Evolutionary conservation across 805 yeast genomes (phyloP).

Genomic region (Ogataea allantospora): DNA sequence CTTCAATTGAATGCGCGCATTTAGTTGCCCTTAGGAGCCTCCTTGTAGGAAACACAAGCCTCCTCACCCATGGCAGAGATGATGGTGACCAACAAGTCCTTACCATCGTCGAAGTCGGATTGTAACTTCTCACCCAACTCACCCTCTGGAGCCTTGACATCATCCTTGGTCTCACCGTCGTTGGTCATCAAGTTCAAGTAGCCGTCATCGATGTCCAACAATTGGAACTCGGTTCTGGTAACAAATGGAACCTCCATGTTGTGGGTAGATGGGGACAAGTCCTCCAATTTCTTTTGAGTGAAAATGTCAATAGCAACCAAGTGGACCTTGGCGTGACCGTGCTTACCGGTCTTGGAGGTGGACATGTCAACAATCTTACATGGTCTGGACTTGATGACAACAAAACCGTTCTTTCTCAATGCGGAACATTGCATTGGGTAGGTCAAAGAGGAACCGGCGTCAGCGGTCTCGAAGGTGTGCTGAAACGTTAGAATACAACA

Average conservation of each 20-base stretch:
- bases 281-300: constrained; percentile 99
- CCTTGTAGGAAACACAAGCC: constrained; percentile 98
- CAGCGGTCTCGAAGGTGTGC: constrained; percentile 97
- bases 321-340: constrained; percentile 99
- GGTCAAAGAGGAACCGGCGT: constrained; percentile 98
- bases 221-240: constrained; percentile 92
- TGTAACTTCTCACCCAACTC: constrained; percentile 93
- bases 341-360: constrained; percentile 99
- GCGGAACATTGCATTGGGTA: constrained; percentile 99
- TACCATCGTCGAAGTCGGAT: constrained; percentile 95
- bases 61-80: constrained; percentile 99
- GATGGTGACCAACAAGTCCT: constrained; percentile 95
- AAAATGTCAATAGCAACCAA: constrained; percentile 98
- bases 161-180: constrained; percentile 99
- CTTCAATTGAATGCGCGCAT: constrained; percentile 11
- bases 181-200: constrained; percentile 93
- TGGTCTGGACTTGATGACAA: constrained; percentile 98
- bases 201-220: constrained; percentile 97
- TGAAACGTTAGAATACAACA: constrained; percentile 29
- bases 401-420: constrained; percentile 99
- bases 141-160: constrained; percentile 97
- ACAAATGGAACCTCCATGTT: constrained; percentile 99
- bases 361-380: constrained; percentile 99
- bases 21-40: constrained; percentile 76
- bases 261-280: constrained; percentile 99